phyloP scores from a whole-genome alignment of 2,329 filamentous ascomycete species.

The Alternaria sp. region DNA sequence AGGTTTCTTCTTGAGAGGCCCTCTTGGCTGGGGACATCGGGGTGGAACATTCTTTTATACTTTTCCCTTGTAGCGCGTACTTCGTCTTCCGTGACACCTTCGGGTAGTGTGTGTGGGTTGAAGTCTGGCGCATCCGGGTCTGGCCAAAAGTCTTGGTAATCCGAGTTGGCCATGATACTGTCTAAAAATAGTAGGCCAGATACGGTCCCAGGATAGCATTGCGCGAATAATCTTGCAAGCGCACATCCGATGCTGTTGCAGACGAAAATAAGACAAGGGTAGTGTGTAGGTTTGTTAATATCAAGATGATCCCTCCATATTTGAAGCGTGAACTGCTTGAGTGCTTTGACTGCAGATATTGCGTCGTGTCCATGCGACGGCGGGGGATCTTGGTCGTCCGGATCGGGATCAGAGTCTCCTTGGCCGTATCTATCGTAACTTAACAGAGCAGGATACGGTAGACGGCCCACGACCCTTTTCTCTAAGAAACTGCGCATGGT shows the following conservation, averaged over 20 bases:
- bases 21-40: slow-evolving; percentile 60
- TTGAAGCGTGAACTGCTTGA: slow-evolving; percentile 57
- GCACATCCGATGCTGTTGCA: slow-evolving; percentile 64
- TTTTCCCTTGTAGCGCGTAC: slow-evolving; percentile 49
- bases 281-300: slow-evolving; percentile 45
- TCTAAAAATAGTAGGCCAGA: slow-evolving; percentile 63
- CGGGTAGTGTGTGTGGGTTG: slow-evolving; percentile 53
- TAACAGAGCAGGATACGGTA: slow-evolving; percentile 56
- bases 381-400: slow-evolving; percentile 42
- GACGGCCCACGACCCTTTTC: slow-evolving; percentile 33
- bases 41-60: slow-evolving; percentile 58
- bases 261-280: slow-evolving; percentile 56
- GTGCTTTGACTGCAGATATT: slow-evolving; percentile 55
- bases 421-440: slow-evolving; percentile 68
- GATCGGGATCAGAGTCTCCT: slow-evolving; percentile 61
- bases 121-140: slow-evolving; percentile 62
- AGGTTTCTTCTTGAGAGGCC: slow-evolving; percentile 60
- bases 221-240: slow-evolving; percentile 62
- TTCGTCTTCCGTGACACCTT: slow-evolving; percentile 49
- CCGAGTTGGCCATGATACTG: slow-evolving; percentile 65
- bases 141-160: slow-evolving; percentile 65
- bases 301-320: slow-evolving; percentile 50
- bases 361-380: slow-evolving; percentile 60
- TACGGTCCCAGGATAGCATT: slow-evolving; percentile 57
- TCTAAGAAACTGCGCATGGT: slow-evolving; percentile 45